Base-by-base conservation (phyloP, 441 rosid genomes). In the Hura crepitans region DNA sequence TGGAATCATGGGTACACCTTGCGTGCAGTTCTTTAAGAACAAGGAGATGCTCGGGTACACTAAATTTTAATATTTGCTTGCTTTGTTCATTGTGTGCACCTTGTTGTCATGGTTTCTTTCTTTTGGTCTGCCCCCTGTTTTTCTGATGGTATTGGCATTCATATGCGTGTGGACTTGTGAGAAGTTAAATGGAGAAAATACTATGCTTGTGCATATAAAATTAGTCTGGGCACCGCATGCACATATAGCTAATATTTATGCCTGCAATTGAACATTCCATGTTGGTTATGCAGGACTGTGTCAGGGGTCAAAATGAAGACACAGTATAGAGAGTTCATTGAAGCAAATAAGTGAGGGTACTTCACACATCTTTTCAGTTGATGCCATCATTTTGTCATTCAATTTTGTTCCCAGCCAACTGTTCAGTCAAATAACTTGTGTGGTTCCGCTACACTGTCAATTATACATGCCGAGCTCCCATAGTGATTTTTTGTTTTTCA, bases 251-350 rank as follows among this genome's bases (percentile, higher is more conserved):
- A 2, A 8, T 12, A 4, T 33, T 28, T 13, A n/a, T 35, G 6
- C 7, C 62, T 27, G 45, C 42, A 35, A 8, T 49, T 39, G 53
- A 59, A 30, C 62, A 65, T 62, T 66, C 27, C 68, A 2, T 71
- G 22, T 73, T 72, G 67, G 65, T 73, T 53, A 20, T 76, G 77
- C 90, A 95, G 97, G 90, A 83, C 75, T 2, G 80, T 92, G 43
- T 25, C 97, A 1, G 99, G 97, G 58, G 97, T 94, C 71, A 94
- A 94, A 85, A 94, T 89, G 99, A 94, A 92, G 91, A 86, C 81
- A 65, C 97, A 94, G 82, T 92, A 92, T 80, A 84, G 86, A 70
- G 97, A 95, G 73, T 85, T 95, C 78, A 86, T 95, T 65, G 96
- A 86, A 61, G 89, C 87, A 57, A 92, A 89, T 65, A 95, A 84